phyloP scores from a whole-genome alignment of 345 rosid genomes.

The Crucihimalaya himalaica region DNA sequence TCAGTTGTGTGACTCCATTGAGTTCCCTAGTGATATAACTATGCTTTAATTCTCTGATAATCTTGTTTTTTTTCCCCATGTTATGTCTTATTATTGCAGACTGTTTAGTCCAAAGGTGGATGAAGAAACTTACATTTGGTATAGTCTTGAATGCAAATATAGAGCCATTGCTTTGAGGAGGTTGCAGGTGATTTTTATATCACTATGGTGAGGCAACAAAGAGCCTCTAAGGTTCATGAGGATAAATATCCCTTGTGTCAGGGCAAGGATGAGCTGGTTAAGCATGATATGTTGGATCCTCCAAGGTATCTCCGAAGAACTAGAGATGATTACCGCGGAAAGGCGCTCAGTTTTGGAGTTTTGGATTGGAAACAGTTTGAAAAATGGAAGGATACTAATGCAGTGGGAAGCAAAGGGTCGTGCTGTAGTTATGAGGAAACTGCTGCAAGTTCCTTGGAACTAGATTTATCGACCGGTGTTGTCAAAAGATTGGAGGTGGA shows the following conservation, averaged over 20 bases:
- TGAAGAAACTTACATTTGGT: slow-evolving; percentile 23
- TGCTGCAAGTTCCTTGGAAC: slow-evolving; percentile 39
- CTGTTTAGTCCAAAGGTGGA: slow-evolving; percentile 6
- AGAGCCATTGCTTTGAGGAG: slow-evolving; percentile 27
- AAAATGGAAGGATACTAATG: slow-evolving; percentile 49
- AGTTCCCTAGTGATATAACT: slow-evolving; percentile 1
- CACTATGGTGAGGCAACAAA: slow-evolving; percentile 37
- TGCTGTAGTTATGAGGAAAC: slow-evolving; percentile 43
- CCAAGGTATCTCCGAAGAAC: slow-evolving; percentile 62
- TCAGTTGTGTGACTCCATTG: not conserved
- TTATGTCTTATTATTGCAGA: slow-evolving; percentile 24
- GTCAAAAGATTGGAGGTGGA: slow-evolving; percentile 34
- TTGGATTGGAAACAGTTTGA: slow-evolving; percentile 76
- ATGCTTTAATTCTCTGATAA: not conserved
- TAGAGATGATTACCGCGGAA: slow-evolving; percentile 57
- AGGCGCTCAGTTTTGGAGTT: slow-evolving; percentile 80
- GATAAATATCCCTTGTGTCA: slow-evolving; percentile 37
- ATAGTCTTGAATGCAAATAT: slow-evolving; percentile 15
- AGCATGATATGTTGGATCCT: slow-evolving; percentile 63
- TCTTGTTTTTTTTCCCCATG: not conserved
- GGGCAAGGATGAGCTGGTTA: slow-evolving; percentile 67
- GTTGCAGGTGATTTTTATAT: not conserved
- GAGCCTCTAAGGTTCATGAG: slow-evolving; percentile 44
- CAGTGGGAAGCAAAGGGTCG: slow-evolving; percentile 34
- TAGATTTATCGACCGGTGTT: slow-evolving; percentile 29